phyloP scores from a whole-genome alignment of 192 early-diverging fungal species.

The Coemansia sp. region DNA sequence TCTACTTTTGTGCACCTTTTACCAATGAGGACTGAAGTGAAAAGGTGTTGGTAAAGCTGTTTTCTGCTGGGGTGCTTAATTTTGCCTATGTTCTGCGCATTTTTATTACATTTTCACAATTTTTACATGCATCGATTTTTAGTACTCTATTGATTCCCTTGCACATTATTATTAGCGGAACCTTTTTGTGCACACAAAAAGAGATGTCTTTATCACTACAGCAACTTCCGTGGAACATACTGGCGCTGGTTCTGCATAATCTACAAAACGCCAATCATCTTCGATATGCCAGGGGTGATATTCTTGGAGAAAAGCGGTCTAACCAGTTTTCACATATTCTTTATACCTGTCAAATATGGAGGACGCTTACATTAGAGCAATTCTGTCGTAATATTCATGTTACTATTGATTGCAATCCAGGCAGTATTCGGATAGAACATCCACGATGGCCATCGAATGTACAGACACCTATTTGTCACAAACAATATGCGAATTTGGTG shows the following conservation, averaged over 20 bases:
- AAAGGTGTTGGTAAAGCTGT: background rate
- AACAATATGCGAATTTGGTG: background rate
- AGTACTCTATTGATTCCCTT: background rate
- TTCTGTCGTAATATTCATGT: background rate
- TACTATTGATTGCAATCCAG: background rate
- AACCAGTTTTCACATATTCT: background rate
- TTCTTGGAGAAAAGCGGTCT: background rate
- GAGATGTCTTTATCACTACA: slow-evolving; percentile 6
- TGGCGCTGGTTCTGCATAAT: background rate
- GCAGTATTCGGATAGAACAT: background rate
- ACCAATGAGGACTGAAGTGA: background rate
- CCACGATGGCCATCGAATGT: slow-evolving; percentile 1
- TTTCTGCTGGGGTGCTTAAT: background rate
- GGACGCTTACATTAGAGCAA: background rate
- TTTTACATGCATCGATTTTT: background rate
- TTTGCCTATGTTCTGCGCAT: background rate
- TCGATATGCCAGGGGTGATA: background rate
- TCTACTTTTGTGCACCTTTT: background rate
- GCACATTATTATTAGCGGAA: no score
- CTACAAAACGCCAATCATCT: background rate
- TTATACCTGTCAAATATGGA: slow-evolving; percentile 10
- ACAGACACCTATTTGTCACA: background rate
- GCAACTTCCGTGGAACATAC: slow-evolving; percentile 10
- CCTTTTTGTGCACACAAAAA: background rate
- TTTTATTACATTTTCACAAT: background rate